Evolutionary conservation across 345 rosid genomes (phyloP).

Genomic region (Hirschfeldia incana): DNA sequence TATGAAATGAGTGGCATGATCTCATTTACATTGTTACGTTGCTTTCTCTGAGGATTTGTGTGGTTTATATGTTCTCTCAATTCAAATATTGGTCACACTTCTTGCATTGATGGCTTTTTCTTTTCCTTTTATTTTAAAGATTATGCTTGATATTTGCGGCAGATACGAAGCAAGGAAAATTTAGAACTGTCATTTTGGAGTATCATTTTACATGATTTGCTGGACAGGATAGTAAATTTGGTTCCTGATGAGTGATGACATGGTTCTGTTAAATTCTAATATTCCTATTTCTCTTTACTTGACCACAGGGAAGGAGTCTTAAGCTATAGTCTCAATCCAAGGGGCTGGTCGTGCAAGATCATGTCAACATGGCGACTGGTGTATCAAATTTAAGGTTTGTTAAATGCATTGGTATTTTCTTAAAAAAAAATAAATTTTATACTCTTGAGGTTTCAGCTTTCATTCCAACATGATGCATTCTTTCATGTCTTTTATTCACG

Average conservation of each 20-base stretch:
- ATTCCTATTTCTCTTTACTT: conserved; percentile 28
- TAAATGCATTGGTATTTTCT: conserved; percentile 11
- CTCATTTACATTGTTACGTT: conserved; percentile 3
- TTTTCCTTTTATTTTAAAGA: background rate
- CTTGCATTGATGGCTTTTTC: background rate
- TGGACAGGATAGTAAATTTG: conserved; percentile 11
- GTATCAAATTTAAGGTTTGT: conserved; percentile 74
- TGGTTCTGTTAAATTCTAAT: conserved; percentile 6
- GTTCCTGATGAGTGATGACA: background rate
- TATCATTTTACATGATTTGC: conserved; percentile 15
- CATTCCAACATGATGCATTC: background rate
- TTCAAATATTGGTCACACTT: background rate
- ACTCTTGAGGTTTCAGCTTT: background rate
- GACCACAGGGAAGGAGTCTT: conserved; percentile 74
- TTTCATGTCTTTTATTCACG: conserved; percentile 13
- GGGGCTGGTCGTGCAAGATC: conserved; percentile 74
- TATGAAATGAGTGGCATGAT: conserved; percentile 12
- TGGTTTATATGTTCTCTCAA: background rate
- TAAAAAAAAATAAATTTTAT: background rate
- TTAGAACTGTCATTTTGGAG: conserved; percentile 1
- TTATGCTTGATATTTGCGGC: background rate
- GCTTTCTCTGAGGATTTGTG: conserved; percentile 12
- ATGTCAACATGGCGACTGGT: conserved; percentile 68
- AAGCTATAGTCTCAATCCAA: conserved; percentile 69
- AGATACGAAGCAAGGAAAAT: too few relatives aligned